Conservation (phyloP, 495 filamentous ascomycete genomes). For the Viridothelium virens region DNA sequence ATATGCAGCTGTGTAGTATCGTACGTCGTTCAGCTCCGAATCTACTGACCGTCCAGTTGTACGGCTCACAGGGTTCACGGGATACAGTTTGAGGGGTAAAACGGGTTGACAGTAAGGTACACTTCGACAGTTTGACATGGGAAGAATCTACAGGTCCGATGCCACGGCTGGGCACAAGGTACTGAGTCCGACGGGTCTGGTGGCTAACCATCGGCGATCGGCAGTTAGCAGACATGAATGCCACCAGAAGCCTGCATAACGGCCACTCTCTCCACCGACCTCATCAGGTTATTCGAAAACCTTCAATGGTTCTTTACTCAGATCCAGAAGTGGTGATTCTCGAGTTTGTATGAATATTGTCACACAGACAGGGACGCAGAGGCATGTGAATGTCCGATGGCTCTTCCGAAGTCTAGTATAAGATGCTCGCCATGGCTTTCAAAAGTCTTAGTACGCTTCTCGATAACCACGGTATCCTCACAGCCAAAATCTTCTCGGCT, state of each 20-base stretch:
- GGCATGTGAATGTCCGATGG: too few relatives aligned
- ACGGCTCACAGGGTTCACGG: too few relatives aligned
- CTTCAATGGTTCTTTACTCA: background rate
- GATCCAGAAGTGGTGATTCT: too few relatives aligned
- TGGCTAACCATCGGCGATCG: background rate
- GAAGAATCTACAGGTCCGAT: background rate
- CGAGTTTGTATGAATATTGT: too few relatives aligned
- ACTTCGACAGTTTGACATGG: background rate
- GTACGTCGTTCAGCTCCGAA: too few relatives aligned
- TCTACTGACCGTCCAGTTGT: too few relatives aligned
- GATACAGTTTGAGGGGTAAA: too few relatives aligned
- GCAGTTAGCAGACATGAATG: background rate
- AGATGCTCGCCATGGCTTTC: background rate
- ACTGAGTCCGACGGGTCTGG: background rate
- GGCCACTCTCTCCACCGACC: background rate
- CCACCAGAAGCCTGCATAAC: slow-evolving; percentile 5
- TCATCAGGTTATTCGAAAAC: background rate
- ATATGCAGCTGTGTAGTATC: too few relatives aligned
- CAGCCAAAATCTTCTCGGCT: background rate
- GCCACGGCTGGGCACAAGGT: background rate
- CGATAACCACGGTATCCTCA: background rate
- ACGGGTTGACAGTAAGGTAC: too few relatives aligned
- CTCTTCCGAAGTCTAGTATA: background rate
- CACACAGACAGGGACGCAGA: too few relatives aligned
- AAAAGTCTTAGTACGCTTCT: background rate